phyloP scores from a whole-genome alignment of 345 rosid genomes.

The Eucalyptus viminalis region DNA sequence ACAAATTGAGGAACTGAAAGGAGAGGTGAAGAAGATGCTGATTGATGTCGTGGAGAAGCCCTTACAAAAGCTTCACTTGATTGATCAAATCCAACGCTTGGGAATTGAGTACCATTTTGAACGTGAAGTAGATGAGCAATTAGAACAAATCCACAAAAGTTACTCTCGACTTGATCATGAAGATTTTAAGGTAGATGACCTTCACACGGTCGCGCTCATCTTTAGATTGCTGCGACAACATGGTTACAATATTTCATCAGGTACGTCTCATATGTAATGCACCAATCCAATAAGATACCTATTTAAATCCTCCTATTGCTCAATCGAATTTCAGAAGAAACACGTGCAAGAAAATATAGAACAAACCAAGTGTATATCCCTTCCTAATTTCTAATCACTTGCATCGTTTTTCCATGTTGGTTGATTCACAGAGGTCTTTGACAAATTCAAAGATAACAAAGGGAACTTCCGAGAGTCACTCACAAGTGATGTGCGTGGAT shows the following conservation, averaged over 20 bases:
- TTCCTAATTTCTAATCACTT: neutral
- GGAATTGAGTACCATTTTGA: slow-evolving; percentile 37
- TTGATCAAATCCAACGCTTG: slow-evolving; percentile 18
- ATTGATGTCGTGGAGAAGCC: neutral
- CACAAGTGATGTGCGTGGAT: neutral
- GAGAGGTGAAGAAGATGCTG: neutral
- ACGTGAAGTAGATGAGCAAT: slow-evolving; percentile 7
- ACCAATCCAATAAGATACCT: neutral
- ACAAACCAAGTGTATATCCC: neutral
- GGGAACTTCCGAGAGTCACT: neutral
- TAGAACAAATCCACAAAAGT: neutral
- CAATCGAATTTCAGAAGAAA: neutral
- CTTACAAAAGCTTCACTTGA: neutral
- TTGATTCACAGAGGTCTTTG: neutral
- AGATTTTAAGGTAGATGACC: neutral
- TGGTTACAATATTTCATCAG: neutral
- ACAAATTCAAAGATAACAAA: neutral
- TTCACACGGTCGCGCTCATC: neutral
- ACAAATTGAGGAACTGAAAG: neutral
- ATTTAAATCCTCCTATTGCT: neutral
- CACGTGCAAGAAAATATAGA: neutral
- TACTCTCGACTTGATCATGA: neutral
- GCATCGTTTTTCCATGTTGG: neutral
- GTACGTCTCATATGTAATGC: neutral
- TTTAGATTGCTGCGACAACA: neutral